Base-by-base conservation (phyloP, 1,284 basidiomycete species). In the Kwoniella shivajii region DNA sequence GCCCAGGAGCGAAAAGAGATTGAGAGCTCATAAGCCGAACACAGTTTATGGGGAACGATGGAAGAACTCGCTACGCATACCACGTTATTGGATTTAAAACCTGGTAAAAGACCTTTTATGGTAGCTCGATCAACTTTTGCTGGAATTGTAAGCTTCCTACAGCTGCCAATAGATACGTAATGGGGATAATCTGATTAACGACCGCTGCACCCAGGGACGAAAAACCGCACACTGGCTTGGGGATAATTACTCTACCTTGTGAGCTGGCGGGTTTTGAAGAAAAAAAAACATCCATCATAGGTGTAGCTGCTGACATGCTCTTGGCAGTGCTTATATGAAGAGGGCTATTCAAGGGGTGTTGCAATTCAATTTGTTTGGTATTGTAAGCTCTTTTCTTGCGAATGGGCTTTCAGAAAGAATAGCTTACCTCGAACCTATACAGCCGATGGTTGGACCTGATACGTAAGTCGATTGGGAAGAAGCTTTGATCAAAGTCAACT, bases 371-470 rank as follows among this genome's bases (percentile, higher is more conserved):
- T 54, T 68, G 11, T 65, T 62, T 38, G 57, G 54, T 39, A 50
- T 60, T 26, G 61, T 66, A 29, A 46, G 59, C 50, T 20, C 6
- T 31, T 9, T 24, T 3, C 20, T 45, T 13, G 9, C 9, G 6
- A 11, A n/a, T 41, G 9, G 16, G 20, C 16, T 38, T 10, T 11
- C 41, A 5, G 33, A 29, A 26, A 26, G 13, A 26, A 16, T 26
- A 26, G 31, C n/a, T n/a, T 34, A 16, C 31, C 51, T 56, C 39
- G 51, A 50, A 47, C 18, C 16, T 22, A n/a, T 39, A 26, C 37
- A 59, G 46, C 87, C 86, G 2, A 85, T 89, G 74, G 87, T 88
- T 24, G 88, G 88, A 14, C 85, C 88, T 1, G 88, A 89, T 79
- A 78, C 54, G 63, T 61, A 26, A 62, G 60, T 55, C 31, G 16